Base-by-base conservation (phyloP, 176 grass and related monocot genomes). In the Bothriochloa decipiens region DNA sequence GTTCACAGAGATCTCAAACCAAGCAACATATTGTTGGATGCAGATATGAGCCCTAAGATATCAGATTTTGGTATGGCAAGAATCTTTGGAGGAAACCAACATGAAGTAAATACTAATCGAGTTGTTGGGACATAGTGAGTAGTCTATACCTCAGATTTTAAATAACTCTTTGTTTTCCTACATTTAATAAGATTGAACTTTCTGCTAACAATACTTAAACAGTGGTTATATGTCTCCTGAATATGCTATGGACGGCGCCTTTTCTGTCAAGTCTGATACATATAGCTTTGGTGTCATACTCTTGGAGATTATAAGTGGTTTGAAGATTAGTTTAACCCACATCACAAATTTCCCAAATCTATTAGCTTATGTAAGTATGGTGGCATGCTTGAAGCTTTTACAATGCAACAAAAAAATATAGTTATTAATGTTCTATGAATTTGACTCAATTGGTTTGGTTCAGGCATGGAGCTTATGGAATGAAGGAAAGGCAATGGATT, bases 61-160 rank as follows among this genome's bases (percentile, higher is more conserved):
- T 94, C 92, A 0, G 92, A 94, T 81, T 91, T 94, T 13, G 89
- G 92, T 9, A 94, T 89, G 76, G 89, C 87, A 70, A 89, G 89
- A 74, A 91, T 91, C 3, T 91, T 91, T 82, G 86, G 87, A 12
- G 81, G 78, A 2, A 76, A 91, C 46, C 72, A 94, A 14, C 52
- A 63, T 15, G 32, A 82, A 41, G 89, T 69, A 83, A 92, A 65
- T 6, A 94, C 89, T 11, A 84, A 64, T 52, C 85, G 84, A 66
- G 86, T 94, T 82, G 84, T 87, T 12, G 87, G 92, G 23, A 91
- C 92, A 64, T 86, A 89, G 89, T 91, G 35, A 61, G 57, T 61
- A 61, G 8, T 61, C 57, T 8, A 4, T 66, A 13, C 64, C 70
- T 36, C 4, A 73, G 25, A 26, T 23, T 16, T 12, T 14, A 27